Percentiles rank a stretch among this genome's conserved stretches.
phyloP scores from a whole-genome alignment of 805 yeast species.

The Yarrowia divulgata region DNA sequence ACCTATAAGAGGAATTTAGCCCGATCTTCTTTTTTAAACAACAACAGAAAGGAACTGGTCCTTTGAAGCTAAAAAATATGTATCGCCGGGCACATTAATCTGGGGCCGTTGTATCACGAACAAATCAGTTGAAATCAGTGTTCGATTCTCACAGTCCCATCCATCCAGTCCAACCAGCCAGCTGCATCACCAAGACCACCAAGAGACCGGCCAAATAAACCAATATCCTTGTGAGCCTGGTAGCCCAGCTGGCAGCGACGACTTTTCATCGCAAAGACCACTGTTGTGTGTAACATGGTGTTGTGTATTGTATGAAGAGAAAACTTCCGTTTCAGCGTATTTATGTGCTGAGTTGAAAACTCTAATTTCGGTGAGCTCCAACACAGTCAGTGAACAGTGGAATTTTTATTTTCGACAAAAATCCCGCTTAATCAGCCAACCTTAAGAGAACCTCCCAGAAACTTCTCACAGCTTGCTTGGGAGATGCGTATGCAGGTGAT shows the following conservation, averaged over 20 bases:
- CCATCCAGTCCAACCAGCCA: neutral
- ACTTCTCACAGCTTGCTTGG: conserved; percentile 17
- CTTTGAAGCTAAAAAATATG: conserved; percentile 44
- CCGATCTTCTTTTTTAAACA: conserved; percentile 45
- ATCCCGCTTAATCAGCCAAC: conserved; percentile 14
- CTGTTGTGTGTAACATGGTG: neutral
- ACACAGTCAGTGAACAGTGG: too few relatives aligned
- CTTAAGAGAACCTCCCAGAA: conserved; percentile 32
- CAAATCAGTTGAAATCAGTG: conserved; percentile 27
- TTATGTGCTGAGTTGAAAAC: neutral
- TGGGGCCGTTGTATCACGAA: conserved; percentile 44
- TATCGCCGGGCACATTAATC: conserved; percentile 44
- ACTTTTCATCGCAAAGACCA: too few relatives aligned
- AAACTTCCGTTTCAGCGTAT: conserved; percentile 5
- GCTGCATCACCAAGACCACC: conserved; percentile 6
- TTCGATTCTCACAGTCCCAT: conserved; percentile 19
- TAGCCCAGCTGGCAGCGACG: neutral
- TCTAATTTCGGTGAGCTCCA: neutral
- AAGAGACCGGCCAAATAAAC: neutral
- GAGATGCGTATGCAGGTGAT: conserved; percentile 20
- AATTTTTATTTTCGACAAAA: neutral
- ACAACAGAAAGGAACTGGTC: conserved; percentile 42
- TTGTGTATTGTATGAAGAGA: neutral
- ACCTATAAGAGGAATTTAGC: conserved; percentile 40
- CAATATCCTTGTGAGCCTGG: conserved; percentile 7